Evolutionary conservation across 768 basidiomycete species (phyloP), one percentile per base, ranked within the genome.

Genomic region (Rhizopogon rudus): DNA sequence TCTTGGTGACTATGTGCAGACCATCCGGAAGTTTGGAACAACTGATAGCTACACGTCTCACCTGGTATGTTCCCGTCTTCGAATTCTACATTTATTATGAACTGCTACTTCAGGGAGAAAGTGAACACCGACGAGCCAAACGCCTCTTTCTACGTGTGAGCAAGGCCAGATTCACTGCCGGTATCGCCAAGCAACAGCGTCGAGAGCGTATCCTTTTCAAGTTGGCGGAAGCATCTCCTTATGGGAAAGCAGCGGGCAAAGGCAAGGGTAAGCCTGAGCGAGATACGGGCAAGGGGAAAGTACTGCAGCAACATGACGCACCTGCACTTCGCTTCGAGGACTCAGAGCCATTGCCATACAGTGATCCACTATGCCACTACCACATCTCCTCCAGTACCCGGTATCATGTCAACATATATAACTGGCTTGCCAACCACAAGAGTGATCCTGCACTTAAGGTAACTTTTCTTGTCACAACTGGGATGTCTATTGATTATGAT

Each of bases 31-130:
- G 0, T 69, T 64, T 54, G 72, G 76, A 0, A 70, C 71, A 3
- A 70, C 69, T 1, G 73, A 76, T 41, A 60, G 55, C 6, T 75
- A 70, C 55, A 67, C 70, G 0, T 75, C 72, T 1, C 66, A 72
- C 40, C 33, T 39, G 2, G 46, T 76, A 40, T 16, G 64, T 40
- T 17, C 1, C 13, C 5, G 29, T 8, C 8, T 31, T 31, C 22
- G 3, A 8, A 31, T 31, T 31, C 29, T 31, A 25, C 22, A 25
- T 25, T 25, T 25, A 25, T 25, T 25, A 25, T 25, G 1, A 25
- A 25, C 22, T 25, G 22, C 41, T 25, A 17, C 44, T 37, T 22
- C 40, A 76, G 74, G 69, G 73, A 14, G 74, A 76, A 58, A 60
- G 67, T 0, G 65, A 74, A 44, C 75, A 78, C 51, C 57, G 67